Base-by-base conservation (phyloP, 345 rosid genomes). In the Mercurialis annua region DNA sequence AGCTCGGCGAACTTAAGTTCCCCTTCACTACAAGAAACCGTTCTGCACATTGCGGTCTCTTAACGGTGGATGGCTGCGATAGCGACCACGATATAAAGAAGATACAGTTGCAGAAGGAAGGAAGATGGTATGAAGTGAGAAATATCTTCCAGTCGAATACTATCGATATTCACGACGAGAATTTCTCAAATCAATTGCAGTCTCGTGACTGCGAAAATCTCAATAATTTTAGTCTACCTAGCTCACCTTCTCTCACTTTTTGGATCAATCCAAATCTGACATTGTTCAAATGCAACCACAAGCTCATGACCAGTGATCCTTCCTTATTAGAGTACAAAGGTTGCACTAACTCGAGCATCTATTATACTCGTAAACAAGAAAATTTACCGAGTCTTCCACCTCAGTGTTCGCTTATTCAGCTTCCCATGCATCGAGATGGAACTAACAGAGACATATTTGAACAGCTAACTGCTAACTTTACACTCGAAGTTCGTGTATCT, bases 21-120 rank as follows among this genome's bases (percentile, higher is more conserved):
- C 87, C 88, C n/a, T 86, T 71, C 61, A 7, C 68, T 14, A 46
- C 71, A 43, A 17, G 2, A 6, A 63, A 49, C 1, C 42, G 3
- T 10, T 74, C 77, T 5, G 29, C 33, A 10, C 16, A 26, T 0
- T 84, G 91, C 56, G 87, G 85, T 34, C 67, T 80, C 42, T 59
- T 72, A 44, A 46, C 1, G 43, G 52, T 81, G 36, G 66, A 78
- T 0, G 59, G 62, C n/a, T 84, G 87, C 56, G 26, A 40, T 15
- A 2, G 87, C 56, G 26, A 40, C 11, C 1, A 38, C 0, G 17
- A 36, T 18, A 0, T 2, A 8, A 68, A 59, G 50, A 73, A 43
- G 70, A 72, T 83, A 40, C 83, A 78, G 52, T 64, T 87, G 44
- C 75, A 3, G 49, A 53, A 48, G 23, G 38, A 40, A 0, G 87